phyloP scores from a whole-genome alignment of 148 eudicot species.

The Cornus suecica region DNA sequence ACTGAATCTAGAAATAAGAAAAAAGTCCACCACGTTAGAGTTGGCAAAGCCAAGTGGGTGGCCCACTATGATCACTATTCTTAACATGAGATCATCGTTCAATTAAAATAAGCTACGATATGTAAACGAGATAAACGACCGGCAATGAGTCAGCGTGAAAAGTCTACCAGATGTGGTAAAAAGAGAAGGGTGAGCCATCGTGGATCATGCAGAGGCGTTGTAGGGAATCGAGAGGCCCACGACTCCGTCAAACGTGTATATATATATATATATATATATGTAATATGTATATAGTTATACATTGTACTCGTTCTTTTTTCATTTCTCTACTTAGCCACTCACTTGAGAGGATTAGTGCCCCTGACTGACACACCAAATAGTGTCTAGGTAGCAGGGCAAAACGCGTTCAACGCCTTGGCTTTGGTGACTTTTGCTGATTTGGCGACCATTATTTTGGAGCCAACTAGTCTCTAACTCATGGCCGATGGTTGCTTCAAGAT shows the following conservation, averaged over 20 bases:
- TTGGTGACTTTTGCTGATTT: too few species aligned
- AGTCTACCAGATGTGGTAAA: background rate
- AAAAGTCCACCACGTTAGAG: too few species aligned
- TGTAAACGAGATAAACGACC: background rate
- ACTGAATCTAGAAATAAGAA: too few species aligned
- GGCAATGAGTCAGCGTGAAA: background rate
- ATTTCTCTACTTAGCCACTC: too few species aligned
- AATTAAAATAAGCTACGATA: too few species aligned
- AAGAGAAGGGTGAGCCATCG: background rate
- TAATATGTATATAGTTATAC: too few species aligned
- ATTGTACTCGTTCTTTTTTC: too few species aligned
- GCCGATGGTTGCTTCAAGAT: too few species aligned
- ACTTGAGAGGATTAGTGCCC: too few species aligned
- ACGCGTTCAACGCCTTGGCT: background rate
- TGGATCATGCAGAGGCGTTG: background rate
- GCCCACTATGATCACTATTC: background rate
- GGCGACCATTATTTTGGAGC: too few species aligned
- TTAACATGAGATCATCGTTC: background rate
- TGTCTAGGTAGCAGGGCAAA: background rate
- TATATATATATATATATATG: too few species aligned
- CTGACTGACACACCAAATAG: background rate
- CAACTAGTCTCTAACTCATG: too few species aligned
- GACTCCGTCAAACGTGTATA: background rate
- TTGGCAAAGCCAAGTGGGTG: background rate
- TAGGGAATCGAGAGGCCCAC: background rate